phyloP scores from a whole-genome alignment of 2,329 filamentous ascomycete species.

The Seiridium unicorne region DNA sequence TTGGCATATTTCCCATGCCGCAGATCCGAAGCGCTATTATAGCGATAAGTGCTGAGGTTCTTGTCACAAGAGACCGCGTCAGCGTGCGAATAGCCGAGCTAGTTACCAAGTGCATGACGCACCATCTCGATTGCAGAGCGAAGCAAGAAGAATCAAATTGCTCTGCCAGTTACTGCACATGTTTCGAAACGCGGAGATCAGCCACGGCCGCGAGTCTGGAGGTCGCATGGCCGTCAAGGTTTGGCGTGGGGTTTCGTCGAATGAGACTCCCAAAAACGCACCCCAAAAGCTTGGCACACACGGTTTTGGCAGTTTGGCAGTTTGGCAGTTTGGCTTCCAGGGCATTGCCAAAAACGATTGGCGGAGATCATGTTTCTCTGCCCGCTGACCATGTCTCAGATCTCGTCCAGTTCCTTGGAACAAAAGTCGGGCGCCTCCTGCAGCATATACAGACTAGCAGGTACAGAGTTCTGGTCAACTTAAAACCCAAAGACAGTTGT shows the following conservation, averaged over 20 bases:
- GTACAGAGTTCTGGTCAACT: too few relatives aligned
- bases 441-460: not conserved
- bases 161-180: too few relatives aligned
- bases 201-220: not conserved
- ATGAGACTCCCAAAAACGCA: not conserved
- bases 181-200: not conserved
- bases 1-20: too few relatives aligned
- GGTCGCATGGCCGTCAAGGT: not conserved
- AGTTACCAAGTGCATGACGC: too few relatives aligned
- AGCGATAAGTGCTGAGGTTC: too few relatives aligned
- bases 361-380: not conserved
- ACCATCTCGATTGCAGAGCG: too few relatives aligned
- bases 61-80: too few relatives aligned
- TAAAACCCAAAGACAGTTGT: not conserved
- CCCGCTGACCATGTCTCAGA: not conserved
- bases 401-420: slow-evolving; percentile 1
- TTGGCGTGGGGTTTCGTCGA: not conserved
- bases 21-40: too few relatives aligned
- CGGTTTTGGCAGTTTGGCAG: not conserved
- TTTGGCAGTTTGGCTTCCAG: not conserved
- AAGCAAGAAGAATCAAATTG: too few relatives aligned
- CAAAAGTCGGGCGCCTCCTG: not conserved
- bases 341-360: not conserved
- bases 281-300: not conserved
- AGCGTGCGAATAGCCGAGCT: too few relatives aligned